phyloP scores from a whole-genome alignment of 306 rosid genomes.

The Clitoria ternatea region DNA sequence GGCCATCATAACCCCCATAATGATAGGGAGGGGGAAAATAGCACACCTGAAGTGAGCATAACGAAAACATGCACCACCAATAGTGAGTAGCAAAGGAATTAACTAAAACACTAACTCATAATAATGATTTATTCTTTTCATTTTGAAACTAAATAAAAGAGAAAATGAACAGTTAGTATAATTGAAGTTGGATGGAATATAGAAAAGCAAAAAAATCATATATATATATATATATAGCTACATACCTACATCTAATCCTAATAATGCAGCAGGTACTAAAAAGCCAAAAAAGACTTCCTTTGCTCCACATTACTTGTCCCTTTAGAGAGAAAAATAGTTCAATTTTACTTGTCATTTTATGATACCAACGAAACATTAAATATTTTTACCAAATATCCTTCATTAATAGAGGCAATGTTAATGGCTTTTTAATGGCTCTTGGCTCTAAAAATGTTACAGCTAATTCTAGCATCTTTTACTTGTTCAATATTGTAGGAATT shows the following conservation, averaged over 20 bases:
- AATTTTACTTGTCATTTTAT: no score
- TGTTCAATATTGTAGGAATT: no score
- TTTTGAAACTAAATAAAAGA: neutral
- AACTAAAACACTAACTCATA: neutral
- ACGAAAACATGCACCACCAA: constrained; percentile 33
- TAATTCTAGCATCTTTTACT: no score
- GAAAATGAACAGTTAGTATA: neutral
- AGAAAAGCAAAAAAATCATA: neutral
- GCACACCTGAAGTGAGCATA: constrained; percentile 94
- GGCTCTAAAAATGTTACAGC: no score
- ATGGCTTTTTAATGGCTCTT: no score
- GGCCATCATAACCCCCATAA: neutral
- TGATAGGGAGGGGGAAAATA: neutral
- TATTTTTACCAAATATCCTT: no score
- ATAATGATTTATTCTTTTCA: neutral
- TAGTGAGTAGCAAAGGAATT: constrained; percentile 14
- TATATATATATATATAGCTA: neutral
- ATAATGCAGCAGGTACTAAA: neutral
- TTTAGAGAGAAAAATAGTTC: no score
- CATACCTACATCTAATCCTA: neutral
- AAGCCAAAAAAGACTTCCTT: no score
- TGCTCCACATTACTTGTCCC: no score
- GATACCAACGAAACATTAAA: no score
- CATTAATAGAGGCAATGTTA: no score
- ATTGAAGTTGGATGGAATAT: neutral